Conservation (phyloP, 1,139 yeast species). For the Yamadazyma spencermartinsiae region DNA sequence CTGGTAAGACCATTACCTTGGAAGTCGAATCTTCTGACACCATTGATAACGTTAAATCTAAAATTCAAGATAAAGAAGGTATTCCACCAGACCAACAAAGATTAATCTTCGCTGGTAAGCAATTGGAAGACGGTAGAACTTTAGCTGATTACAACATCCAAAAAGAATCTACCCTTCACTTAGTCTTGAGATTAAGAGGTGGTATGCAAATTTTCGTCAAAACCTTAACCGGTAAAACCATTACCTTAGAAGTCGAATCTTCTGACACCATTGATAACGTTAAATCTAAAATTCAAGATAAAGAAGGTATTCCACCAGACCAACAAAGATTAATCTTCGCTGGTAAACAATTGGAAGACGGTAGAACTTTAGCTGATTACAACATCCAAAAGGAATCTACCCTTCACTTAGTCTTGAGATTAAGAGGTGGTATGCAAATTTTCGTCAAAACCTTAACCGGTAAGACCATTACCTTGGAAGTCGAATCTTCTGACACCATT, state of each 20-base stretch:
- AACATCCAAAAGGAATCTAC: conserved; percentile 60
- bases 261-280: conserved; percentile 65
- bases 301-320: conserved; percentile 98
- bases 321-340: conserved; percentile 98
- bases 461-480: conserved; percentile 69
- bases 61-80: conserved; percentile 56
- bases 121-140: conserved; percentile 75
- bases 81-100: conserved; percentile 56
- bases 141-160: conserved; percentile 36
- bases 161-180: conserved; percentile 71
- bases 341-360: conserved; percentile 98
- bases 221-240: conserved; percentile 96
- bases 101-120: conserved; percentile 60
- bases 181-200: conserved; percentile 96
- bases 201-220: conserved; percentile 99
- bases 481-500: conserved; percentile 71
- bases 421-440: conserved; percentile 93
- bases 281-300: conserved; percentile 96
- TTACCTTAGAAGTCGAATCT: conserved; percentile 35
- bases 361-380: conserved; percentile 64
- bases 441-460: conserved; percentile 64
- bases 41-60: conserved; percentile 61
- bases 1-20: conserved; percentile 80
- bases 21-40: conserved; percentile 76
- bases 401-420: conserved; percentile 93